Evolutionary conservation across 495 filamentous ascomycete genomes (phyloP).

Genomic region (Aspergillus diversus): DNA sequence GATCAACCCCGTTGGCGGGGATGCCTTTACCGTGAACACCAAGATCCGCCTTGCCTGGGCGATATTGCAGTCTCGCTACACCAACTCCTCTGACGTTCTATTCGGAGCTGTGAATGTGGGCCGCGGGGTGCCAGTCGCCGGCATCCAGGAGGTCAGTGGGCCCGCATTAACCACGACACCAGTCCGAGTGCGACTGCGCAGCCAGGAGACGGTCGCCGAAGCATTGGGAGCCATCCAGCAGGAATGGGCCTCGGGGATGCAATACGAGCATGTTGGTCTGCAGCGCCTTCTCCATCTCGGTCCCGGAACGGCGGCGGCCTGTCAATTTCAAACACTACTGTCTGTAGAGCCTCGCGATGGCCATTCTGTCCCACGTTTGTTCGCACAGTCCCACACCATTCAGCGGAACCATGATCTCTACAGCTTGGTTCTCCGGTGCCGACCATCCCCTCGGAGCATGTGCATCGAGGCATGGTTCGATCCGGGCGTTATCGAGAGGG

Average conservation of each 20-base stretch:
- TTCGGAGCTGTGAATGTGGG: constrained; percentile 13
- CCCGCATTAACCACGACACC: constrained; percentile 12
- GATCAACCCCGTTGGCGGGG: neutral
- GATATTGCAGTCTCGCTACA: constrained; percentile 11
- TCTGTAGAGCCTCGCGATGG: constrained; percentile 35
- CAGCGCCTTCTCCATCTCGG: constrained; percentile 42
- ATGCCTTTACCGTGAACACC: constrained; percentile 9
- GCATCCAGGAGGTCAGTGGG: constrained; percentile 14
- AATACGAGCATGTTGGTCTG: constrained; percentile 46
- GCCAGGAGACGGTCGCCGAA: neutral
- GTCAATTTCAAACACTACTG: constrained; percentile 43
- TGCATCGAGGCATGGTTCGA: constrained; percentile 7
- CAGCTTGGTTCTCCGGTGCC: constrained; percentile 40
- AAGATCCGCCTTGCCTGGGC: constrained; percentile 18
- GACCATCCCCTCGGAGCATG: constrained; percentile 30
- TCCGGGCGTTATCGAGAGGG: neutral
- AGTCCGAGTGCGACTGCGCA: neutral
- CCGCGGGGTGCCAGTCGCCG: constrained; percentile 11
- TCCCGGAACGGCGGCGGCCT: constrained; percentile 31
- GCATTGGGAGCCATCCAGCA: constrained; percentile 29
- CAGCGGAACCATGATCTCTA: constrained; percentile 28
- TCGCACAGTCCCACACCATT: constrained; percentile 6
- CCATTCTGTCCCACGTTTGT: constrained; percentile 9
- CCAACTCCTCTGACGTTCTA: constrained; percentile 3
- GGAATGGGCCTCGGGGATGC: constrained; percentile 30